Evolutionary conservation across 225 moss, liverwort and hornwort genomes (phyloP).

Genomic region (Marchantia paleacea): DNA sequence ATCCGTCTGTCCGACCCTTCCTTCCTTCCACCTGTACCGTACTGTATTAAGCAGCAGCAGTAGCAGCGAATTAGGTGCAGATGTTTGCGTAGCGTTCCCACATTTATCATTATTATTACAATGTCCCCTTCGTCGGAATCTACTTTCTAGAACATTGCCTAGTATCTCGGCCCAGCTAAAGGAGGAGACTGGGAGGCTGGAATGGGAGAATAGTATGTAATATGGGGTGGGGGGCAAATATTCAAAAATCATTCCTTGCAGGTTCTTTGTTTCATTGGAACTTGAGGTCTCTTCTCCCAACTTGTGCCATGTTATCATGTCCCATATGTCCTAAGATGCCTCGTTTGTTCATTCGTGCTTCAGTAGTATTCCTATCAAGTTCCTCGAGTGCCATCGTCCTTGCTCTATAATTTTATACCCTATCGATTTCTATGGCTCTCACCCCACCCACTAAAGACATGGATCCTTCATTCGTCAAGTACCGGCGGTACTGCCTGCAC

Average conservation of each 20-base stretch:
- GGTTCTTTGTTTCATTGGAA: too few species aligned
- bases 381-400: background rate
- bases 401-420: constrained; percentile 1
- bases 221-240: background rate
- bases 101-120: background rate
- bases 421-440: background rate
- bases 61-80: constrained; percentile 10
- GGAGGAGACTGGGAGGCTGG: background rate
- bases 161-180: background rate
- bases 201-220: background rate
- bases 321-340: too few species aligned
- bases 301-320: too few species aligned
- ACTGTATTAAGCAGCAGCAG: background rate
- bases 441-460: constrained; percentile 1
- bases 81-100: background rate
- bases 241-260: background rate
- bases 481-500: background rate
- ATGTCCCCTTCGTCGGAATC: background rate
- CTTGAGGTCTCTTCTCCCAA: too few species aligned
- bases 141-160: constrained; percentile 15
- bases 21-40: background rate
- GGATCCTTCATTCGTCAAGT: constrained; percentile 1
- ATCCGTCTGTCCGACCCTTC: background rate
- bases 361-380: background rate
- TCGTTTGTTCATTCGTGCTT: too few species aligned